Evolutionary conservation across 805 yeast species (phyloP).

Genomic region (Candida ipomoeae): DNA sequence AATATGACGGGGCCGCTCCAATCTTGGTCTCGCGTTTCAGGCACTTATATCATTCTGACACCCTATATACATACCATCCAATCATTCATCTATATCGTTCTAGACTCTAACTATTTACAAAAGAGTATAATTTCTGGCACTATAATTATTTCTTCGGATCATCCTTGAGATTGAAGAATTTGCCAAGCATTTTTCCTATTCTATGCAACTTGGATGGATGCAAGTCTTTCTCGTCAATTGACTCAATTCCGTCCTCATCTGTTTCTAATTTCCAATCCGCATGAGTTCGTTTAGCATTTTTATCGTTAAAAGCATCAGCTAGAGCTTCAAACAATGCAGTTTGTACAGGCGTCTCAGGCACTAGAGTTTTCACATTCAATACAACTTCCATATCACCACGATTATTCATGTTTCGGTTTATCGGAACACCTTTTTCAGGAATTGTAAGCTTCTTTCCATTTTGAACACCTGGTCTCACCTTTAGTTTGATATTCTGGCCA

Average conservation of each 20-base stretch:
- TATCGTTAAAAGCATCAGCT: conserved; percentile 86
- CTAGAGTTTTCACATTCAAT: conserved; percentile 64
- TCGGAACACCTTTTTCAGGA: conserved; percentile 86
- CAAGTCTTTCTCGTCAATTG: conserved; percentile 31
- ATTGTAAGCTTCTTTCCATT: conserved; percentile 68
- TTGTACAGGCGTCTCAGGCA: conserved; percentile 80
- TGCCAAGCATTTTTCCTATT: conserved; percentile 55
- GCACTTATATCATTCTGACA: neutral
- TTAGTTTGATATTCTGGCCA: conserved; percentile 70
- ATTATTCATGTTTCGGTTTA: conserved; percentile 42
- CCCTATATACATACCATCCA: too few species aligned
- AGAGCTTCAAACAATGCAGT: conserved; percentile 87
- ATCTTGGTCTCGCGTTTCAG: neutral
- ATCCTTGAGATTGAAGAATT: conserved; percentile 47
- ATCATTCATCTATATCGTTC: neutral
- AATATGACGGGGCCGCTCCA: neutral
- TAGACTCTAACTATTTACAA: conserved; percentile 1
- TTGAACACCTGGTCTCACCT: conserved; percentile 82
- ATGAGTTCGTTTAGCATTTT: conserved; percentile 67
- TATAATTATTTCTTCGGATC: conserved; percentile 13
- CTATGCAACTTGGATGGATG: conserved; percentile 52
- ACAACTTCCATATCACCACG: conserved; percentile 82
- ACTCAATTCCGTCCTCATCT: conserved; percentile 23
- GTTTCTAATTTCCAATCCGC: conserved; percentile 34
- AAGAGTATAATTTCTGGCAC: neutral